Evolutionary conservation across 2,329 filamentous ascomycete species (phyloP), one percentile per base, ranked within the genome.

Genomic region (Microascus cirrosus): DNA sequence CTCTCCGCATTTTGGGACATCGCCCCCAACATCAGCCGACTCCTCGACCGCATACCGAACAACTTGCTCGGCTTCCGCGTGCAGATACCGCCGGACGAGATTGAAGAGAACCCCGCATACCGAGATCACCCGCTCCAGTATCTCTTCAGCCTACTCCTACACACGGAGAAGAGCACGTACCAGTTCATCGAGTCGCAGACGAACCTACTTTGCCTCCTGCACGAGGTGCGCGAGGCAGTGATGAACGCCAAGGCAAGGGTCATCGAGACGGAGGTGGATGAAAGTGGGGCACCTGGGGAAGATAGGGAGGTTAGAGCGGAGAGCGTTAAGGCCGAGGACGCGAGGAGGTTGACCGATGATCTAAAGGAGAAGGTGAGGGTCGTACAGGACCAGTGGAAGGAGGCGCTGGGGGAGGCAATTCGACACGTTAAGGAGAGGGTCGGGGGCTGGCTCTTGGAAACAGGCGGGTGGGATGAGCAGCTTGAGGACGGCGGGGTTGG

Each of bases 1-100:
- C 80, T 96, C 2, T 92, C 87, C 11, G 92, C 93, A 0, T 99
- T 97, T 70, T 99, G 94, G 94, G 94, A 99, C 67, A 95, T 97
- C 65, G 93, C 92, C 1, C 94, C 94, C 2, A 84, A 86, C 3
- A 79, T 99, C 0, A 79, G 87, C 28, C 80, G 85, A 18, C 77
- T 97, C 53, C 80, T 95, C 12, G 89, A 95, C 60, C 87, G 88
- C 65, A 85, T 96, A 24, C 92, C 91, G 0, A 68, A 72, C 1
- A 72, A 78, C 51, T 71, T 84, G 12, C 69, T 71, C 10, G 73
- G 70, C 6, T 91, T 95, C 70, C 77, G 83, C 24, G 81, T 96
- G 54, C 82, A 87, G 64, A 91, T 97, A 53, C 92, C 94, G 0
- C 68, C 80, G 0, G 77, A 83, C 20, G 94, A 99, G 70, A 87